phyloP scores from a whole-genome alignment of 2,329 filamentous ascomycete species.

The Colletotrichum somersetense region DNA sequence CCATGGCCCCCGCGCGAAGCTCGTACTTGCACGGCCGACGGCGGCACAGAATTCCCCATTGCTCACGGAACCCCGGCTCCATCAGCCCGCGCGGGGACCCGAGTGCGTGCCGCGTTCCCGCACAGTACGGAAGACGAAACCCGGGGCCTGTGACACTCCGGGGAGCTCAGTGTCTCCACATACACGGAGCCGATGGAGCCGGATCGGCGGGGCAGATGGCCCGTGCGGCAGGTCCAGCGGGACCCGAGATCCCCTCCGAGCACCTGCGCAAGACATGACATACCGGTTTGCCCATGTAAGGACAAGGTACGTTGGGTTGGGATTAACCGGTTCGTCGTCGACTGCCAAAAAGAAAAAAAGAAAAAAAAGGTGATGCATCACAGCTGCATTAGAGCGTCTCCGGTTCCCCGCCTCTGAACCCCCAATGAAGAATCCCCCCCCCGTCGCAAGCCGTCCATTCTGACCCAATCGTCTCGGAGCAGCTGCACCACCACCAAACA shows the following conservation, averaged over 20 bases:
- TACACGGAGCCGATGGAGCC: not conserved
- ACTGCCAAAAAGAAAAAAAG: not conserved
- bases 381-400: constrained; percentile 15
- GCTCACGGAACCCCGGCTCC: too few relatives aligned
- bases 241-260: not conserved
- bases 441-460: not conserved
- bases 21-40: too few relatives aligned
- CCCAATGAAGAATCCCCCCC: not conserved
- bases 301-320: not conserved
- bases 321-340: not conserved
- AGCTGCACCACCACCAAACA: not conserved
- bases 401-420: not conserved
- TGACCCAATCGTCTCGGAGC: constrained; percentile 20
- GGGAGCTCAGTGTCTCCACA: not conserved
- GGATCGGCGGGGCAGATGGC: not conserved
- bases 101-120: too few relatives aligned
- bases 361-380: not conserved
- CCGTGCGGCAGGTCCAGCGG: not conserved
- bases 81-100: too few relatives aligned
- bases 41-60: too few relatives aligned
- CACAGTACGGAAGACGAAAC: not conserved
- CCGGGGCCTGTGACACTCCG: not conserved
- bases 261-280: not conserved
- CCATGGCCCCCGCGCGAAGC: too few relatives aligned
- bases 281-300: not conserved